Evolutionary conservation across 2,329 filamentous ascomycete genomes (phyloP), one percentile per base, ranked within the genome.

Genomic region (Penicillium verrucosum): DNA sequence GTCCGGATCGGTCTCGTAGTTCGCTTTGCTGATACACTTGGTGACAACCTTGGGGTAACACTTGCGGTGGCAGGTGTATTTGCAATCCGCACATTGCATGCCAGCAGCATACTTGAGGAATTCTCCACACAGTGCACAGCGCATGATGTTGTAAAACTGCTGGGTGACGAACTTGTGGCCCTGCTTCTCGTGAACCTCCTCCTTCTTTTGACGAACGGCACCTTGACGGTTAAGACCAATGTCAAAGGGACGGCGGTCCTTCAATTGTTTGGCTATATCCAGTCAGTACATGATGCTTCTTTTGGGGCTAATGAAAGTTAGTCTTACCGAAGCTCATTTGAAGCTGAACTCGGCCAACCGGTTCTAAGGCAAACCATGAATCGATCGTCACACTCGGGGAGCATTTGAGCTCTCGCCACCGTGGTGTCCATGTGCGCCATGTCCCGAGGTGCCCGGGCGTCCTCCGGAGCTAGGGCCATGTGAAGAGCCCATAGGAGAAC

Each of bases 71-170:
- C 94, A 99, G 38, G 93, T 97, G 78, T 97, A 97, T 78, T 97
- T 97, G 88, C 94, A 99, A 77, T 99, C 94, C 63, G 95, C 90
- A 76, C 94, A 99, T 78, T 99, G 94, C 93, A 99, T 99, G 60
- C 94, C 94, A 23, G 94, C 90, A 47, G 93, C 95, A 73, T 97
- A 97, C 73, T 97, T 99, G 77, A 99, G 88, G 71, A 99, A 97
- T 65, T 99, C 94, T 58, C 92, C 94, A 73, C 94, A 99, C 36
- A 97, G 86, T 14, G 94, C 94, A 77, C 94, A 99, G 60, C 94
- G 93, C 94, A 99, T 99, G 71, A 99, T 97, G 82, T 97, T 99
- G 86, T 97, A 99, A 77, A 99, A 99, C 75, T 97, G 94, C 74
- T 97, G 92, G 70, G 94, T 90, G 54, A 97, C 88, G 71, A 99